Percentiles rank a stretch among this genome's conserved stretches.
Evolutionary conservation across 805 yeast genomes (phyloP).

Genomic region (Torulaspora franciscae): DNA sequence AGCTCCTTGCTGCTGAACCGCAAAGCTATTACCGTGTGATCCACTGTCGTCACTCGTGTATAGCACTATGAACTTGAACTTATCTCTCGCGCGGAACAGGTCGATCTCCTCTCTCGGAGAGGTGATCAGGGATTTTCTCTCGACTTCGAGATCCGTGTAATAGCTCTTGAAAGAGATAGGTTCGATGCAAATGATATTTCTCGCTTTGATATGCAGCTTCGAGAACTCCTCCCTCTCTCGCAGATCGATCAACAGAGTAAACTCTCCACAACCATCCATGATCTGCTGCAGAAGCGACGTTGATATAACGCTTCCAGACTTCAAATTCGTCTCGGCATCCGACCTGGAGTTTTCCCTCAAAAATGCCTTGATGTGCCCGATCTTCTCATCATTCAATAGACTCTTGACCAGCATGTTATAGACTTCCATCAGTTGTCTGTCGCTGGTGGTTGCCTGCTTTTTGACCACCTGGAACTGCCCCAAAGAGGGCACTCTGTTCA

Average conservation of each 20-base stretch:
- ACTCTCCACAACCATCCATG: slow-evolving; percentile 10
- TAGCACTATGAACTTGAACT: slow-evolving; percentile 59
- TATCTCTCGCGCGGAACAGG: slow-evolving; percentile 48
- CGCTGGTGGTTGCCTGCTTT: slow-evolving; percentile 14
- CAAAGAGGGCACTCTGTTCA: slow-evolving; percentile 30
- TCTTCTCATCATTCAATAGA: slow-evolving; percentile 29
- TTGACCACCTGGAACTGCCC: slow-evolving; percentile 25
- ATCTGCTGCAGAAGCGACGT: slow-evolving; percentile 16
- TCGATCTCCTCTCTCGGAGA: slow-evolving; percentile 53
- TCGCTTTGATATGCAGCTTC: slow-evolving; percentile 55
- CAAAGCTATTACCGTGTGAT: slow-evolving; percentile 16
- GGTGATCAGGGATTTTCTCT: slow-evolving; percentile 50
- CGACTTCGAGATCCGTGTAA: slow-evolving; percentile 63
- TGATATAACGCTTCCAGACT: slow-evolving; percentile 10
- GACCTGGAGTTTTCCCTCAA: slow-evolving; percentile 19
- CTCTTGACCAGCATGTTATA: slow-evolving; percentile 33
- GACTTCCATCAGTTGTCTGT: slow-evolving; percentile 30
- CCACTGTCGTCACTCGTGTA: slow-evolving; percentile 36
- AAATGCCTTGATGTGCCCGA: slow-evolving; percentile 25
- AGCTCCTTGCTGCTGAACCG: slow-evolving; percentile 21
- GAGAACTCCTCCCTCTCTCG: slow-evolving; percentile 58
- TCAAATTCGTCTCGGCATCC: slow-evolving; percentile 3
- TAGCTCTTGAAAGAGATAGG: slow-evolving; percentile 53
- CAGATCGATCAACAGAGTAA: slow-evolving; percentile 60
- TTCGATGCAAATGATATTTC: slow-evolving; percentile 66